Base-by-base conservation (phyloP, 2,329 filamentous ascomycete genomes). In the Ascochyta lentis region DNA sequence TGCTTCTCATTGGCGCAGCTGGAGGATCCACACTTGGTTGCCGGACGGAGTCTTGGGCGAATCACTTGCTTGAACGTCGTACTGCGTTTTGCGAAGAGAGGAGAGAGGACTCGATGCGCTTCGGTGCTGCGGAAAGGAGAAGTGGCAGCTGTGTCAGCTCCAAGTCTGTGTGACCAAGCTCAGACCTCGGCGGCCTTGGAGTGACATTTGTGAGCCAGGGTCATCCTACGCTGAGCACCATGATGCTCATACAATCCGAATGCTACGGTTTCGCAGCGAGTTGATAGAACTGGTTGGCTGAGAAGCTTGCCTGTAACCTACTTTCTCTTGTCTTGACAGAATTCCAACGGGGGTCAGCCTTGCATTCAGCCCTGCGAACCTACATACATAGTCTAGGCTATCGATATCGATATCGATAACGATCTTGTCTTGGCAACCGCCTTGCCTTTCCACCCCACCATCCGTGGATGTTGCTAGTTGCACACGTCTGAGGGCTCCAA, bases 1-100 rank as follows among this genome's bases (percentile, higher is more conserved):
- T 44, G 48, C 52, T 60, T 42, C 49, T 53, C 43, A 67, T 69
- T 69, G 67, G 67, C 45, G 33, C 33, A 31, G 37, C 15, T 16
- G 33, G n/a, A 39, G 12, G 37, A 10, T 23, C 37, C 37, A 39
- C 37, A 13, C 9, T 39, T 23, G 6, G 37, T 39, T 23, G 37
- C 37, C 10, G 19, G 22, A 10, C 22, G 37, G 13, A 23, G 37
- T 13, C 22, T 6, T 13, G 10, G 16, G 37, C 37, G 9, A 22
- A 39, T 16, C 4, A 13, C 6, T 15, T 10, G 23, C 6, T 13
- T 8, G 9, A 23, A 23, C 19, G 12, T 9, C 12, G 9, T 15
- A 13, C 22, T 12, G 10, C 16, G 9, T 3, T 26, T n/a, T 27
- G 24, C 10, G 24, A 26, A 41, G 24, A 12, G 6, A 31, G 12